Evolutionary conservation across 257 asterid genomes (phyloP), one percentile per base, ranked within the genome.

Genomic region (Asclepias syriaca): DNA sequence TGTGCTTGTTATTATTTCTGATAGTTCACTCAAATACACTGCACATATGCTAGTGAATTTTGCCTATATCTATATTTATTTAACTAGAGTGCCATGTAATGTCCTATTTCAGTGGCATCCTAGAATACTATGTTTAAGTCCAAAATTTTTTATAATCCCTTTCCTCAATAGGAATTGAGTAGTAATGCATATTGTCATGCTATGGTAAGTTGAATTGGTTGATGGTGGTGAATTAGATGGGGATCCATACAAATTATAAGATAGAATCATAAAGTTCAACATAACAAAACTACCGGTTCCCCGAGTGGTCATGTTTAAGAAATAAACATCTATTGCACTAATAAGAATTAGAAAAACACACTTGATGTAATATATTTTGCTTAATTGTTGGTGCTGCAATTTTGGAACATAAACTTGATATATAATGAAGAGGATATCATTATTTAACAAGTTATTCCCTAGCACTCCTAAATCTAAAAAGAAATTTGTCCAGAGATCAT

Each of bases 1-100:
- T 66, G 70, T 79, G 68, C 66, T 65, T 66, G 66, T 72, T 68
- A 63, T 50, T 54, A 24, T 73, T n/a, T n/a, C n/a, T n/a, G n/a
- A n/a, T n/a, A n/a, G n/a, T n/a, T n/a, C 71, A 29, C 3, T 16
- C 55, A 5, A 59, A 63, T 18, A 22, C 67, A 63, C 13, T 56
- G 14, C 24, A 43, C 0, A 12, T 37, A 49, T 66, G 54, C 34
- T 14, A 6, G 32, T 45, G 16, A 11, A 10, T 46, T 27, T 15
- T 3, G 13, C 63, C 12, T 19, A 51, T 51, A 11, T 40, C 6
- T 21, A 43, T 8, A 32, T 51, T 12, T 2, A 19, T 3, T 24
- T 69, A 51, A 18, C 18, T 53, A 11, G 39, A 34, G 59, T 49
- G 5, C 15, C 68, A 19, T 56, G 43, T 40, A 34, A 34, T 34